These are phyloP conservation scores for Wallacemonas sp. DNA, from an alignment of 208 protist genomes.

Conservation along the genomic window DNA sequence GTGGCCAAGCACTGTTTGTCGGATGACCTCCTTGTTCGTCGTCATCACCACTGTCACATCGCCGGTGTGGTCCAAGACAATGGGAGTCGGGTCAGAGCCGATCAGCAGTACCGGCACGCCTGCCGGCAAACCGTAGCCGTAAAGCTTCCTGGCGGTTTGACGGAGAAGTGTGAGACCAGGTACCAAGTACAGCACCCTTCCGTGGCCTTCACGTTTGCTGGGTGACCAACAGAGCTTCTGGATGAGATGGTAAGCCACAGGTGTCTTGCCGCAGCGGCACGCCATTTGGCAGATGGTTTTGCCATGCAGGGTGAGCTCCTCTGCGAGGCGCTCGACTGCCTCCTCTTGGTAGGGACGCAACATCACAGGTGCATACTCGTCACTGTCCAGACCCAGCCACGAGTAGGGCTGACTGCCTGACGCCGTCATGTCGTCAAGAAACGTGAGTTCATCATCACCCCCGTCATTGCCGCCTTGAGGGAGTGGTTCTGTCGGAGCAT, in stretches of 20 bases:
- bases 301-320: slow-evolving; percentile 29
- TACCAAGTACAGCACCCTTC: slow-evolving; percentile 65
- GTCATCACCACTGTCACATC: slow-evolving; percentile 41
- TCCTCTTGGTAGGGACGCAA: slow-evolving; percentile 73
- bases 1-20: slow-evolving; percentile 31
- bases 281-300: slow-evolving; percentile 78
- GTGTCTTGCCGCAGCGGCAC: slow-evolving; percentile 78
- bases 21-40: slow-evolving; percentile 47
- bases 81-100: slow-evolving; percentile 42
- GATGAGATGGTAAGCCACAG: slow-evolving; percentile 64
- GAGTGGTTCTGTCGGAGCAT: not conserved
- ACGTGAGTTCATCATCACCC: slow-evolving; percentile 13
- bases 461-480: not conserved
- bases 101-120: slow-evolving; percentile 57
- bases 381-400: slow-evolving; percentile 1
- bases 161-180: slow-evolving; percentile 68
- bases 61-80: slow-evolving; percentile 24
- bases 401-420: not conserved
- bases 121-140: slow-evolving; percentile 45
- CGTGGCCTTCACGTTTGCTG: not conserved
- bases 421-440: not conserved
- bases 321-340: slow-evolving; percentile 38
- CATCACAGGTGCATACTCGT: slow-evolving; percentile 23
- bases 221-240: slow-evolving; percentile 5
- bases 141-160: slow-evolving; percentile 66